phyloP scores from a whole-genome alignment of 345 rosid genomes.

The Acer negundo region DNA sequence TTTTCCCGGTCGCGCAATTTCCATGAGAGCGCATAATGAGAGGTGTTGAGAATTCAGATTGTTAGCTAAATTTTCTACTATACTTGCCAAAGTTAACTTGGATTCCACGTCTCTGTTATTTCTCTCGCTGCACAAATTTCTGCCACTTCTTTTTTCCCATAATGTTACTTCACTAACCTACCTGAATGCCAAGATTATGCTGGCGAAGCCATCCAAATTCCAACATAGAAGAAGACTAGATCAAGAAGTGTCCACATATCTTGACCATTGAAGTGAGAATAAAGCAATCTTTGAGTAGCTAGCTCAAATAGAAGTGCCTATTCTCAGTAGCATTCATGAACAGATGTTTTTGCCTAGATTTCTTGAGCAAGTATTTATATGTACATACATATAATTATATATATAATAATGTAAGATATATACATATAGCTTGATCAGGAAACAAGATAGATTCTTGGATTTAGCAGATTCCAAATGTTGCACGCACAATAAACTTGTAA shows the following conservation, averaged over 20 bases:
- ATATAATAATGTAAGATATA: neutral
- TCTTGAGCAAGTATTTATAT: neutral
- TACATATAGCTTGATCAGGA: neutral
- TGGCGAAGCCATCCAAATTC: neutral
- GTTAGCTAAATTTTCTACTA: neutral
- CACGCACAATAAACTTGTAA: constrained; percentile 6
- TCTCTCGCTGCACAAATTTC: constrained; percentile 4
- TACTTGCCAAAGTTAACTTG: neutral
- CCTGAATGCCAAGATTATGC: constrained; percentile 3
- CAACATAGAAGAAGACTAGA: constrained; percentile 13
- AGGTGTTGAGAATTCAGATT: constrained; percentile 18
- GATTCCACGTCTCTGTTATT: neutral
- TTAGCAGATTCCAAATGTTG: constrained; percentile 15
- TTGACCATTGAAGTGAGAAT: constrained; percentile 10
- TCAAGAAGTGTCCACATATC: neutral
- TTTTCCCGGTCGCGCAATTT: constrained; percentile 65
- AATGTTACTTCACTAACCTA: constrained; percentile 17
- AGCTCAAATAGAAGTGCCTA: neutral
- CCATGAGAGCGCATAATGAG: constrained; percentile 50
- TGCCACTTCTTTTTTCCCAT: neutral
- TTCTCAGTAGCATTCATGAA: constrained; percentile 4
- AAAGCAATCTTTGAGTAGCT: neutral
- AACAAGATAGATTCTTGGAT: constrained; percentile 18
- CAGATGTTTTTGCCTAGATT: neutral
- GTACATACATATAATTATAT: constrained; percentile 10